A percentile compares a stretch with the other conserved stretches of the same genome.
Conservation (phyloP, 768 basidiomycete genomes). For the Trametes elegans region DNA sequence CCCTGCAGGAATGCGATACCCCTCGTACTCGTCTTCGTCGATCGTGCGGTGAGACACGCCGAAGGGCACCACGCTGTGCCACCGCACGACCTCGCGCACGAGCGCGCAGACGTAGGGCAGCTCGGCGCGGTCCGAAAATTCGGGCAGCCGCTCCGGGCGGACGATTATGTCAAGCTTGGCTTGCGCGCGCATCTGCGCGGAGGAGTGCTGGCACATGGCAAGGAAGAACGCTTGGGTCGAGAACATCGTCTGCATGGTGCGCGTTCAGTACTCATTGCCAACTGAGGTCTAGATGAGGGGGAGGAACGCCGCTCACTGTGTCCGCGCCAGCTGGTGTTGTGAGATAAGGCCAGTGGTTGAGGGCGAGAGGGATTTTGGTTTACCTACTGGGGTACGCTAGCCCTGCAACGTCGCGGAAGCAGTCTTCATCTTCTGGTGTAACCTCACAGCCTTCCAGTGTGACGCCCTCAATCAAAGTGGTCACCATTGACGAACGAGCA, state of each 20-base stretch:
- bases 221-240: constrained; percentile 27
- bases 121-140: constrained; percentile 9
- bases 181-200: constrained; percentile 25
- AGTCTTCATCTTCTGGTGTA: not conserved
- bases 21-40: constrained; percentile 28
- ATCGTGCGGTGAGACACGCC: constrained; percentile 13
- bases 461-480: not conserved
- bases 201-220: constrained; percentile 27
- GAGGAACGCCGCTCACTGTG: constrained; percentile 3
- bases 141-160: constrained; percentile 24
- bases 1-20: constrained; percentile 29
- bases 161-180: constrained; percentile 27
- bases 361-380: not conserved
- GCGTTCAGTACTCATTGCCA: too few species aligned
- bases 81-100: constrained; percentile 23
- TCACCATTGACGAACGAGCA: not conserved
- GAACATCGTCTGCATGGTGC: constrained; percentile 21
- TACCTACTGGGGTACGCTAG: constrained; percentile 1
- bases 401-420: constrained; percentile 4
- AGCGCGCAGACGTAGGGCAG: constrained; percentile 24
- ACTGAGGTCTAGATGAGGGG: not conserved
- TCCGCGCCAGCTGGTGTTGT: constrained; percentile 21
- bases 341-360: too few species aligned
- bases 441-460: not conserved
- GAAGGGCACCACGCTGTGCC: constrained; percentile 23